Base-by-base conservation (phyloP, 371 early-diverging fungal species). In the Mortierella sp. region DNA sequence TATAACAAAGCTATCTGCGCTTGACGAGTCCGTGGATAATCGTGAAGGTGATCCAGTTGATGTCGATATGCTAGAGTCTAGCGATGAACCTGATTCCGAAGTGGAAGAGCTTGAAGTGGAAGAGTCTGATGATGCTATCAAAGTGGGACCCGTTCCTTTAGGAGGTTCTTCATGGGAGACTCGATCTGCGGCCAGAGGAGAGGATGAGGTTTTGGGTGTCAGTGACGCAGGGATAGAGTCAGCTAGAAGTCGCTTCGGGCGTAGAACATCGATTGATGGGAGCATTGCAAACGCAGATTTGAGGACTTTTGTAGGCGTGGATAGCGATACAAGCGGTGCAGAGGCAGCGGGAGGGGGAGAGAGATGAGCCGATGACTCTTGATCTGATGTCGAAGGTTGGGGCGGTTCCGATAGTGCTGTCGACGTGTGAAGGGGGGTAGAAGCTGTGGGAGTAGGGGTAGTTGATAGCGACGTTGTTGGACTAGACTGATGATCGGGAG, bases 231-330 rank as follows among this genome's bases (percentile, higher is more conserved):
- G 32, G 0, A 45, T 19, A 0, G 70, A 28, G 17, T 37, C 10
- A 28, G 42, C 6, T 0, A 62, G 45, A 23, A 65, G 37, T 15
- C 64, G 68, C 17, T 60, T 71, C 28, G 68, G 37, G 12, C 68
- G 73, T 23, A 66, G 56, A 0, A 72, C 55, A 58, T 73, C 79
- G 22, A 72, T 66, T 1, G 70, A 26, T 13, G 79, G 79, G 26
- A 78, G 63, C 58, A 78, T 58, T 7, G 69, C 47, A 22, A 78
- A 53, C 3, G 73, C 73, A 4, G 79, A 69, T 23, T 73, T 72
- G 66, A 78, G 19, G 54, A 57, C 73, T 32, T 65, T 72, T 9
- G 65, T 51, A 7, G 78, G 73, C 26, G 65, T 51, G 28, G 79
- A 37, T 19, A 72, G 56, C 12, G 65, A 62, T 10, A 56, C n/a